A percentile compares a stretch with the other conserved stretches of the same genome.
Evolutionary conservation across 1,284 basidiomycete species (phyloP).

Genomic region (Sparassis latifolia): DNA sequence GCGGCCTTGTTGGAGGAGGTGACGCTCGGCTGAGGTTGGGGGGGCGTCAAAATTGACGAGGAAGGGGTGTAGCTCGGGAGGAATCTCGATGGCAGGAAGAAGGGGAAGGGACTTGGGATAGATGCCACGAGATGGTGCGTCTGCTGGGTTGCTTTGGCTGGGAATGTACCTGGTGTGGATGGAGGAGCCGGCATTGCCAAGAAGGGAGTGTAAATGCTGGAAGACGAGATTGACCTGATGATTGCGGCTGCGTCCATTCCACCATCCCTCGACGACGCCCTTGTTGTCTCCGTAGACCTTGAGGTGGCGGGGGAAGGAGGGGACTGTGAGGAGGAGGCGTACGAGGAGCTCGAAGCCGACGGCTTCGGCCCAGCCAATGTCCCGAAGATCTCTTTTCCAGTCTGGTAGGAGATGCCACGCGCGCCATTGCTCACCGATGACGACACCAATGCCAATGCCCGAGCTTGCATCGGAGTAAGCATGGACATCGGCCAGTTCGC

Average conservation of each 20-base stretch:
- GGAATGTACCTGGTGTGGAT: constrained; percentile 17
- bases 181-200: background rate
- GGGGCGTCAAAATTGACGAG: background rate
- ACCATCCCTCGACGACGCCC: constrained; percentile 24
- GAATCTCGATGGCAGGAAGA: constrained; percentile 13
- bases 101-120: constrained; percentile 14
- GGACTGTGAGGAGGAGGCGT: constrained; percentile 9
- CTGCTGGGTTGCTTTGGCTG: constrained; percentile 31
- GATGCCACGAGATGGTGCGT: constrained; percentile 31
- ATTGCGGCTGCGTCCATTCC: constrained; percentile 15
- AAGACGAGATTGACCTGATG: constrained; percentile 19
- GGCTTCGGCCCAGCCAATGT: constrained; percentile 24
- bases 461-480: background rate
- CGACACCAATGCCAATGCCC: background rate
- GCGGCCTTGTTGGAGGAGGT: background rate
- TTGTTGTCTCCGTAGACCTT: constrained; percentile 22
- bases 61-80: constrained; percentile 8
- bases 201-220: constrained; percentile 10
- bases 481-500: constrained; percentile 16
- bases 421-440: constrained; percentile 20
- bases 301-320: constrained; percentile 2
- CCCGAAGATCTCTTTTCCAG: constrained; percentile 21
- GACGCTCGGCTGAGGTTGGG: background rate
- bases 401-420: constrained; percentile 30
- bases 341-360: constrained; percentile 32